phyloP scores from a whole-genome alignment of 1,284 basidiomycete species.

The Porogramme epimiltina region DNA sequence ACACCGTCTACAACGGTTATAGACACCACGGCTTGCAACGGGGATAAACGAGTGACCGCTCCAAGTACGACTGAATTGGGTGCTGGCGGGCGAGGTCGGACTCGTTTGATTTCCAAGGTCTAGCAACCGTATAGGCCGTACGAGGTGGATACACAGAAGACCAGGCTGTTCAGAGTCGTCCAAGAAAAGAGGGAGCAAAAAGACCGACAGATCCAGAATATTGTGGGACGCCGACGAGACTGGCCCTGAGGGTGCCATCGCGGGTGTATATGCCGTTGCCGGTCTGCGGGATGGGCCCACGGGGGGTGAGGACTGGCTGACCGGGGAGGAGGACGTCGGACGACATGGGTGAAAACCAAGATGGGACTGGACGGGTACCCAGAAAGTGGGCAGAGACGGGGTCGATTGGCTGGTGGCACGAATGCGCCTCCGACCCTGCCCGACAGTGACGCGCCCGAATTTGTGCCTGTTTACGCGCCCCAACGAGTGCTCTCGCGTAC shows the following conservation, averaged over 20 bases:
- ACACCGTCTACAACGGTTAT: slow-evolving; percentile 90
- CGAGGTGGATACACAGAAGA: slow-evolving; percentile 14
- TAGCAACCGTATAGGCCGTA: slow-evolving; percentile 26
- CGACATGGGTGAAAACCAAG: slow-evolving; percentile 28
- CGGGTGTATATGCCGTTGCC: slow-evolving; percentile 73
- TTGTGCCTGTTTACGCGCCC: slow-evolving; percentile 38
- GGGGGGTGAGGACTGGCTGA: slow-evolving; percentile 71
- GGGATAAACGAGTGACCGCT: slow-evolving; percentile 83
- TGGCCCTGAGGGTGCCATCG: slow-evolving; percentile 70
- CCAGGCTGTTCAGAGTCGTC: slow-evolving; percentile 25
- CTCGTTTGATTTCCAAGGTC: slow-evolving; percentile 60
- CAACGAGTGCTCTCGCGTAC: slow-evolving; percentile 25
- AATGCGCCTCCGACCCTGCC: slow-evolving; percentile 11
- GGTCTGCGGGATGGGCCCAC: slow-evolving; percentile 58
- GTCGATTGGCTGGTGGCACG: neutral
- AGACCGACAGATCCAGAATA: slow-evolving; percentile 70
- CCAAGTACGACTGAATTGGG: slow-evolving; percentile 79
- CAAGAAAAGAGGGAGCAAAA: slow-evolving; percentile 26
- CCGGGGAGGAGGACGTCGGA: slow-evolving; percentile 72
- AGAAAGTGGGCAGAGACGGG: slow-evolving; percentile 7
- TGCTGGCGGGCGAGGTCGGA: slow-evolving; percentile 67
- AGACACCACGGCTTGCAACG: slow-evolving; percentile 84
- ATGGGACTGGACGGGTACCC: slow-evolving; percentile 6
- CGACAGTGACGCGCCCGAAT: slow-evolving; percentile 25
- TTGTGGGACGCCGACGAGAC: slow-evolving; percentile 67